phyloP scores from a whole-genome alignment of 768 basidiomycete species.

The Pisolithus marmoratus region DNA sequence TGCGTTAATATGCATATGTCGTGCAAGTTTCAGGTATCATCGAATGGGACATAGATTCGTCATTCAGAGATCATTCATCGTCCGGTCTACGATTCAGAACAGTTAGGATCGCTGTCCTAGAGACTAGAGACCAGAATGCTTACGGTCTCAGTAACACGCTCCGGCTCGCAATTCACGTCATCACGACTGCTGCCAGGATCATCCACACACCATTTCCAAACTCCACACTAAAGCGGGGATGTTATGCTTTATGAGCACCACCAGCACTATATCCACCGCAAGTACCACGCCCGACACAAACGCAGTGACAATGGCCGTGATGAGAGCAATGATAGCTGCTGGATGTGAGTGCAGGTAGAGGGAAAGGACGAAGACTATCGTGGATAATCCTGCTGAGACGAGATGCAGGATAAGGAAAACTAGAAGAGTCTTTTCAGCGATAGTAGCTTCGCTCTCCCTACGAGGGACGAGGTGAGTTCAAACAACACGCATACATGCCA shows the following conservation, averaged over 20 bases:
- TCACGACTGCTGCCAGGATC: slow-evolving; percentile 48
- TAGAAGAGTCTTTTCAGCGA: slow-evolving; percentile 45
- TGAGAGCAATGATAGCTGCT: slow-evolving; percentile 52
- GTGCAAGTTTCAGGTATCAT: too few species aligned
- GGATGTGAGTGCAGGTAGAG: slow-evolving; percentile 55
- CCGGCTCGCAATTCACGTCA: slow-evolving; percentile 56
- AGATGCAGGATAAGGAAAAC: slow-evolving; percentile 65
- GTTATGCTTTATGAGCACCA: slow-evolving; percentile 43
- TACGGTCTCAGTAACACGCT: slow-evolving; percentile 55
- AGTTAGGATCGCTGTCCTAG: too few species aligned
- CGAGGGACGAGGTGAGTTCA: slow-evolving; percentile 23
- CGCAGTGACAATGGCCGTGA: slow-evolving; percentile 51
- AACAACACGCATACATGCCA: background rate
- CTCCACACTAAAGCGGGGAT: slow-evolving; percentile 41
- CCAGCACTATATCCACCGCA: slow-evolving; percentile 57
- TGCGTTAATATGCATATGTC: too few species aligned
- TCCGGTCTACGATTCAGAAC: too few species aligned
- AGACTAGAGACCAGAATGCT: background rate
- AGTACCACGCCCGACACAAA: slow-evolving; percentile 51
- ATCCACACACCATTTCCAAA: slow-evolving; percentile 76
- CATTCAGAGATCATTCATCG: too few species aligned
- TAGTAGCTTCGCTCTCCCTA: slow-evolving; percentile 38
- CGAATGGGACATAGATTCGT: too few species aligned
- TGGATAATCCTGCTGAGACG: slow-evolving; percentile 53
- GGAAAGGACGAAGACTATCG: slow-evolving; percentile 46